Percentiles rank a stretch among this genome's conserved stretches.
Evolutionary conservation across 2,329 filamentous ascomycete species (phyloP).

Genomic region (Fusarium sp.): DNA sequence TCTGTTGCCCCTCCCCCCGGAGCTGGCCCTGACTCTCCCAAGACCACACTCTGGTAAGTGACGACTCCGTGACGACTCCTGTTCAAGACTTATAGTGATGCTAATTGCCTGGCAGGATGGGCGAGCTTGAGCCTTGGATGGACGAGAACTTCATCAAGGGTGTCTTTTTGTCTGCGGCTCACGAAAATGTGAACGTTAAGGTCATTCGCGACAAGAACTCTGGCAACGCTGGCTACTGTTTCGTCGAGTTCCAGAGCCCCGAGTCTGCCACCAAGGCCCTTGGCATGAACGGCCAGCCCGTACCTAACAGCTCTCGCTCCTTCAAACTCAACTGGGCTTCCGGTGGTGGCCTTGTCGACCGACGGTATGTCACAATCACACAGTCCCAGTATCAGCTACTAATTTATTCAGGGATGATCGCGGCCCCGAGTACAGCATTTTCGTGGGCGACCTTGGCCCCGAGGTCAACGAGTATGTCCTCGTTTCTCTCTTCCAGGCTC

Average conservation of each 20-base stretch:
- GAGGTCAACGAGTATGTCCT: constrained; percentile 99
- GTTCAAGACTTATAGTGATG: background rate
- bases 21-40: constrained; percentile 61
- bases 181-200: constrained; percentile 97
- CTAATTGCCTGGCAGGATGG: constrained; percentile 78
- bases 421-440: constrained; percentile 96
- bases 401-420: constrained; percentile 81
- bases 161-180: constrained; percentile 88
- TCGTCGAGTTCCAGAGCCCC: constrained; percentile 88
- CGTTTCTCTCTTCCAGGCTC: constrained; percentile 95
- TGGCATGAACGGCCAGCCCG: constrained; percentile 85
- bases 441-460: constrained; percentile 96
- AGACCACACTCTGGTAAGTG: constrained; percentile 69
- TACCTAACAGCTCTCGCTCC: constrained; percentile 92
- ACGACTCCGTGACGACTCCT: constrained; percentile 20
- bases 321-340: constrained; percentile 99
- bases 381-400: background rate
- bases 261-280: constrained; percentile 93
- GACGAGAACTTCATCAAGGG: constrained; percentile 99
- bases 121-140: constrained; percentile 98
- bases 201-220: constrained; percentile 99
- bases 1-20: constrained; percentile 52
- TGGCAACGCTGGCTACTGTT: constrained; percentile 98
- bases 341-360: constrained; percentile 93
- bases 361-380: constrained; percentile 70